Percentiles rank a stretch among this genome's conserved stretches.
phyloP scores from a whole-genome alignment of 768 basidiomycete species.

The Calocybe cyanea region DNA sequence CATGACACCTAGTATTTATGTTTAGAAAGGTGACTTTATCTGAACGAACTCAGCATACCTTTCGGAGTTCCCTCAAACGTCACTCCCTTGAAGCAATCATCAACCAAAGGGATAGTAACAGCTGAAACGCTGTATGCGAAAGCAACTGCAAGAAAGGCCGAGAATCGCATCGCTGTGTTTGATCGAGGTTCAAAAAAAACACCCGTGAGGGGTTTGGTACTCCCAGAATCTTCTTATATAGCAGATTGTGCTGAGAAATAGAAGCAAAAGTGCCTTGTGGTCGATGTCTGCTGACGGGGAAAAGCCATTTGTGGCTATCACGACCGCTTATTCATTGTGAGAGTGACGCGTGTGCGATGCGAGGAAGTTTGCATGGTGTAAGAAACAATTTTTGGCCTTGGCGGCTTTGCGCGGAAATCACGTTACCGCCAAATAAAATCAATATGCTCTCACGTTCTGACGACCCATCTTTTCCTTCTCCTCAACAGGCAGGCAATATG shows the following conservation, averaged over 20 bases:
- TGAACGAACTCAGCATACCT: not conserved
- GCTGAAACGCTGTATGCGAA: not conserved
- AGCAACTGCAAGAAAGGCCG: not conserved
- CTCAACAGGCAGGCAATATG: too few relatives aligned
- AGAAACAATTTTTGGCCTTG: too few relatives aligned
- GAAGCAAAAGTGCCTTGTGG: not conserved
- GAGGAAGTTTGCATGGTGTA: too few relatives aligned
- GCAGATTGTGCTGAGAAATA: not conserved
- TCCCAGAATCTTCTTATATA: not conserved
- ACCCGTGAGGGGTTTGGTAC: not conserved
- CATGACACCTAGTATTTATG: slow-evolving; percentile 6
- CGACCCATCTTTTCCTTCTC: too few relatives aligned
- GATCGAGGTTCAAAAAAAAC: too few relatives aligned
- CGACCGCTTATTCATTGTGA: too few relatives aligned
- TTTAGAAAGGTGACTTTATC: not conserved
- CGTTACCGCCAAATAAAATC: too few relatives aligned
- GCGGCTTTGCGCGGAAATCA: too few relatives aligned
- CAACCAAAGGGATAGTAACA: slow-evolving; percentile 10
- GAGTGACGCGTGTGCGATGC: too few relatives aligned
- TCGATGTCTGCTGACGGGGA: not conserved
- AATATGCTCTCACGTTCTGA: too few relatives aligned
- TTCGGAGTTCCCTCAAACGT: slow-evolving; percentile 15
- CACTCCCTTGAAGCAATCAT: slow-evolving; percentile 15
- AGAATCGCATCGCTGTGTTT: slow-evolving; percentile 5
- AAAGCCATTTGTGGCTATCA: not conserved